phyloP scores from a whole-genome alignment of 2,329 filamentous ascomycete genomes.

The Neocatenulostroma microsporum region DNA sequence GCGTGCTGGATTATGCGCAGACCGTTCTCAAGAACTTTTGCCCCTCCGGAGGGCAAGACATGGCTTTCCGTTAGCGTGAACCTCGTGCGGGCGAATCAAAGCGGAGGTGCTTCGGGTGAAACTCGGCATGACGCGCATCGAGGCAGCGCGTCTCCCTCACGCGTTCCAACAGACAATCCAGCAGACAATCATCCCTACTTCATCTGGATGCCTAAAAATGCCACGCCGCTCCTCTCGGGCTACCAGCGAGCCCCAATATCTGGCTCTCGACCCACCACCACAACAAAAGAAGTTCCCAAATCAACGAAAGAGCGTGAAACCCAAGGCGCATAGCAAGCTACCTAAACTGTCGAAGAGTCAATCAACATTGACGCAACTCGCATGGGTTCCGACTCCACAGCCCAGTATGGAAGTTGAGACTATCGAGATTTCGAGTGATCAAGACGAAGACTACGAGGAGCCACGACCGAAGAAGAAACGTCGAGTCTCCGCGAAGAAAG shows the following conservation, averaged over 20 bases:
- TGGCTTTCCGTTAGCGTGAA: too few relatives aligned
- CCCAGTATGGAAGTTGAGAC: neutral
- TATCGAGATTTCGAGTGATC: constrained; percentile 1
- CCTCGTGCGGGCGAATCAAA: too few relatives aligned
- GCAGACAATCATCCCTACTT: neutral
- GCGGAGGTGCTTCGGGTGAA: too few relatives aligned
- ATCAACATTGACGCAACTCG: constrained; percentile 6
- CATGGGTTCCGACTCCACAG: neutral
- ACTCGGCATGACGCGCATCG: too few relatives aligned
- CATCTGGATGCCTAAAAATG: constrained; percentile 2
- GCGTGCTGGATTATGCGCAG: too few relatives aligned
- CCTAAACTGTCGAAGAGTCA: constrained; percentile 5
- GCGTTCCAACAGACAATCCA: too few relatives aligned
- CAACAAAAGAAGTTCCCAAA: constrained; percentile 2
- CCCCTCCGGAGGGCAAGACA: too few relatives aligned
- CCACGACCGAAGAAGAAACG: constrained; percentile 4
- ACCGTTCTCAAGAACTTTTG: too few relatives aligned
- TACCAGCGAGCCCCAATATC: constrained; percentile 2
- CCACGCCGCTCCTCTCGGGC: too few relatives aligned
- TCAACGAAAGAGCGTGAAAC: constrained; percentile 2
- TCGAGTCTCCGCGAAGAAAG: constrained; percentile 3
- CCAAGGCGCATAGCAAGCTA: neutral
- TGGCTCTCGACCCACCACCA: neutral
- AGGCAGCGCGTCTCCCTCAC: too few relatives aligned
- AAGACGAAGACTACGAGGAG: constrained; percentile 2